Conservation (phyloP, 2,329 filamentous ascomycete species). For the Paramyrothecium roridum region DNA sequence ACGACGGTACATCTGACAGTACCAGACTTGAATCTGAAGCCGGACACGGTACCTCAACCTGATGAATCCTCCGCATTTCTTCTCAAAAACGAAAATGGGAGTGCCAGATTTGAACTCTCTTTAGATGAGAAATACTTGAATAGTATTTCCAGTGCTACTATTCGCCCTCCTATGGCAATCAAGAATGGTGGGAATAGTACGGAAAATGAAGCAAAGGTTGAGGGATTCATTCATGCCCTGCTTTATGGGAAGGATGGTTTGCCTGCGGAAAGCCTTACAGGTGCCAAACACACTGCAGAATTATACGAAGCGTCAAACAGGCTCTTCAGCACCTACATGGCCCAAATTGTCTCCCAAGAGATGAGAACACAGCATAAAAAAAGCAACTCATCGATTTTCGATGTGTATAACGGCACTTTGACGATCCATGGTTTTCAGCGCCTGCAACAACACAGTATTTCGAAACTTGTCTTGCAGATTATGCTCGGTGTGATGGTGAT, state of each 20-base stretch:
- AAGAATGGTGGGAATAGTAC: too few relatives aligned
- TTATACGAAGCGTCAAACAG: neutral
- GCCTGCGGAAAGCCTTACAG: neutral
- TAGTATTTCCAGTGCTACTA: too few relatives aligned
- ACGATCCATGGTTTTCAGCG: neutral
- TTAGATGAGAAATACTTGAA: too few relatives aligned
- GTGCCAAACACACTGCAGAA: neutral
- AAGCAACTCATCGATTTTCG: neutral
- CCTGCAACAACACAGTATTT: neutral
- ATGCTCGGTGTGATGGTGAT: neutral
- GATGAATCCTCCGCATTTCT: too few relatives aligned
- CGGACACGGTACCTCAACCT: too few relatives aligned
- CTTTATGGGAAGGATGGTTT: neutral
- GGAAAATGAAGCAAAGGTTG: too few relatives aligned
- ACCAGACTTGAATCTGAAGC: too few relatives aligned
- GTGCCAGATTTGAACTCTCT: neutral
- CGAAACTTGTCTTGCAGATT: neutral
- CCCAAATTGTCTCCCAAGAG: neutral
- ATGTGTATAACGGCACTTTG: neutral
- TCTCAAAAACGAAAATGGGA: neutral
- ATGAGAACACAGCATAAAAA: neutral
- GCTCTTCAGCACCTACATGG: neutral
- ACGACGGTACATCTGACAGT: too few relatives aligned
- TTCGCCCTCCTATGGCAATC: too few relatives aligned
- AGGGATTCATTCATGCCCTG: neutral